phyloP scores from a whole-genome alignment of 1,139 yeast genomes.

The Protomyces macrosporus region DNA sequence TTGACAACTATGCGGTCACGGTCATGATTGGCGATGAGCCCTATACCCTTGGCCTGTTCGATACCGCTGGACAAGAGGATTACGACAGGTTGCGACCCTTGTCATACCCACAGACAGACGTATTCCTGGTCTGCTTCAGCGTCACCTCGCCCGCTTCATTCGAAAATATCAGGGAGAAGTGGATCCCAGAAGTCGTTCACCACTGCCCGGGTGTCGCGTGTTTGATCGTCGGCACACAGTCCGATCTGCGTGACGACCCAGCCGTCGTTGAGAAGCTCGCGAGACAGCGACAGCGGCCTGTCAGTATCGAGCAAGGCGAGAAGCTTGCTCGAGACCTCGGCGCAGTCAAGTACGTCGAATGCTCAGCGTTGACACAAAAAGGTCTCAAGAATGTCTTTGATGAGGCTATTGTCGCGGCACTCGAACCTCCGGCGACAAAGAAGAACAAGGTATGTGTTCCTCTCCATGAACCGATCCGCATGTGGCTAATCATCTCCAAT shows the following conservation, averaged over 20 bases:
- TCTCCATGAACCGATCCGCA: no score
- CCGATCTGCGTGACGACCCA: conserved; percentile 89
- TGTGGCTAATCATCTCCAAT: no score
- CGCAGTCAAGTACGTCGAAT: conserved; percentile 93
- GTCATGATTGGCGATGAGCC: conserved; percentile 99
- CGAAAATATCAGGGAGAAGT: conserved; percentile 94
- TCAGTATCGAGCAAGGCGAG: conserved; percentile 82
- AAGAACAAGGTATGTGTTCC: conserved; percentile 2
- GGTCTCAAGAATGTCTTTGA: conserved; percentile 94
- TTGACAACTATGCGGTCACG: conserved; percentile 95
- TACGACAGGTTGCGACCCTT: conserved; percentile 95
- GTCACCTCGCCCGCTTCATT: conserved; percentile 97
- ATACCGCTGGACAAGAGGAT: conserved; percentile 99
- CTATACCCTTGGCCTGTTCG: conserved; percentile 89
- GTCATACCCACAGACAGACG: conserved; percentile 94
- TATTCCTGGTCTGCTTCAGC: conserved; percentile 87
- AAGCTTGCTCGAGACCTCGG: conserved; percentile 86
- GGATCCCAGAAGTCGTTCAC: conserved; percentile 98
- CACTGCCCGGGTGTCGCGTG: conserved; percentile 98
- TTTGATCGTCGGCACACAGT: conserved; percentile 91
- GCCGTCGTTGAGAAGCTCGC: conserved; percentile 81
- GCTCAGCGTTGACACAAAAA: conserved; percentile 95
- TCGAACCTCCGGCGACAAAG: conserved; percentile 38
- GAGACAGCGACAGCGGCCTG: conserved; percentile 84
- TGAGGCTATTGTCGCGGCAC: conserved; percentile 74